phyloP scores from a whole-genome alignment of 495 filamentous ascomycete species.

The Aspergillus hancockii region DNA sequence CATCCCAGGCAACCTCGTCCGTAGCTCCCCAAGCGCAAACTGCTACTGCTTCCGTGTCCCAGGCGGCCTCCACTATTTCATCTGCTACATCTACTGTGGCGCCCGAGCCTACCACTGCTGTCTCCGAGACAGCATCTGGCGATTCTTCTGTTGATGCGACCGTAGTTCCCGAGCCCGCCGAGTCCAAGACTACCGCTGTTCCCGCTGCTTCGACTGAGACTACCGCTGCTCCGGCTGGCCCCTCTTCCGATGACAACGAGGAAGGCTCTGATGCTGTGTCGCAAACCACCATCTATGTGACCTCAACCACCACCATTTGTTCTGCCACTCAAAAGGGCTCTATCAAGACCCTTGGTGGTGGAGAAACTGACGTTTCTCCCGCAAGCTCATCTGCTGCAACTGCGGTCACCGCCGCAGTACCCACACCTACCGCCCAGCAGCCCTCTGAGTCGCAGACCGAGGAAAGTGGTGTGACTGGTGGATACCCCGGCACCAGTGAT shows the following conservation, averaged over 20 bases:
- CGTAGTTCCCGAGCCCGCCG: background rate
- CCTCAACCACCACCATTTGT: constrained; percentile 18
- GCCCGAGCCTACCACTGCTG: background rate
- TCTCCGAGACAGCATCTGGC: constrained; percentile 3
- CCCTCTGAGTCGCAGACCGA: background rate
- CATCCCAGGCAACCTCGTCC: constrained; percentile 7
- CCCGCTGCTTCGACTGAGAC: constrained; percentile 6
- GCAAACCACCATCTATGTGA: constrained; percentile 19
- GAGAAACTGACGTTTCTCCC: background rate
- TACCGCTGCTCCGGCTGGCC: constrained; percentile 5
- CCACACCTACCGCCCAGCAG: background rate
- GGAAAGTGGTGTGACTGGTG: background rate
- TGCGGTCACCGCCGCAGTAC: background rate
- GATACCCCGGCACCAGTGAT: constrained; percentile 5
- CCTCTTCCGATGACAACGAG: constrained; percentile 1
- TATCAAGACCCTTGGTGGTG: background rate
- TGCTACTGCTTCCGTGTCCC: background rate
- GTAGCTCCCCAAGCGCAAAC: background rate
- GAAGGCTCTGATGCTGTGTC: constrained; percentile 7
- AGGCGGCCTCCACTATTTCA: background rate
- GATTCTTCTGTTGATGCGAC: background rate
- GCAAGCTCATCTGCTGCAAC: background rate
- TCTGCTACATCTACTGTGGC: background rate
- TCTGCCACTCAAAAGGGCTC: background rate
- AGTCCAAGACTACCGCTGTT: constrained; percentile 4